A percentile compares a stretch with the other conserved stretches of the same genome.
phyloP scores from a whole-genome alignment of 2,329 filamentous ascomycete species.

The Trichoderma simmonsii region DNA sequence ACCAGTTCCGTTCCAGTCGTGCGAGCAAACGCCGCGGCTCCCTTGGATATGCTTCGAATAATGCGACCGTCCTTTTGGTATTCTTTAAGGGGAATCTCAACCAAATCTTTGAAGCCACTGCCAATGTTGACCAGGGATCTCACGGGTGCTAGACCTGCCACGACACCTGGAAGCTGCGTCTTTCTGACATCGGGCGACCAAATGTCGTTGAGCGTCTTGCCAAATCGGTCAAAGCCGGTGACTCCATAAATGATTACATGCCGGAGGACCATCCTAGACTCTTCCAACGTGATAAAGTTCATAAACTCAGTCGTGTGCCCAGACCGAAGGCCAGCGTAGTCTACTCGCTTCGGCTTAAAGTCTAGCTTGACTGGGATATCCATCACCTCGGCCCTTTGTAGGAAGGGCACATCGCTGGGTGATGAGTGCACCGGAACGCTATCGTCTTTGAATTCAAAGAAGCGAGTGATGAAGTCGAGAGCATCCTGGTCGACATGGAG shows the following conservation, averaged over 20 bases:
- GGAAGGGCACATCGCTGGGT: conserved; percentile 73
- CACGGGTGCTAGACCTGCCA: conserved; percentile 87
- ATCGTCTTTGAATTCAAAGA: conserved; percentile 97
- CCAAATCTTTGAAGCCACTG: conserved; percentile 77
- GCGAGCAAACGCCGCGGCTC: conserved; percentile 82
- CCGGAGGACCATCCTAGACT: conserved; percentile 78
- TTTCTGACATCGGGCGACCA: conserved; percentile 92
- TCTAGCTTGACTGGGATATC: conserved; percentile 79
- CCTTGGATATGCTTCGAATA: conserved; percentile 87
- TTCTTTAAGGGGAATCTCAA: conserved; percentile 86
- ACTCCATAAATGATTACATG: conserved; percentile 93
- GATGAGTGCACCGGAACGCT: conserved; percentile 51
- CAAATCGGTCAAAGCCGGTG: conserved; percentile 83
- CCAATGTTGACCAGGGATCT: conserved; percentile 88
- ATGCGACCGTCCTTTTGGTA: conserved; percentile 93
- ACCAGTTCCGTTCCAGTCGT: conserved; percentile 94
- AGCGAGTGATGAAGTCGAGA: conserved; percentile 91
- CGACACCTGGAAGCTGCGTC: conserved; percentile 83
- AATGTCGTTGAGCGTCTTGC: conserved; percentile 87
- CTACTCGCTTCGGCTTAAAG: conserved; percentile 97
- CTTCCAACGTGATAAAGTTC: conserved; percentile 94
- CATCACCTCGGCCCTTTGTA: conserved; percentile 86
- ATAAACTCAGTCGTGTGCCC: conserved; percentile 97
- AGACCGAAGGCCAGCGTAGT: conserved; percentile 88
- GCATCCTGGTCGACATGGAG: conserved; percentile 97